These are phyloP conservation scores for Penicillium concentricum DNA, from an alignment of 2,329 filamentous ascomycete genomes.

Conservation along the genomic window DNA sequence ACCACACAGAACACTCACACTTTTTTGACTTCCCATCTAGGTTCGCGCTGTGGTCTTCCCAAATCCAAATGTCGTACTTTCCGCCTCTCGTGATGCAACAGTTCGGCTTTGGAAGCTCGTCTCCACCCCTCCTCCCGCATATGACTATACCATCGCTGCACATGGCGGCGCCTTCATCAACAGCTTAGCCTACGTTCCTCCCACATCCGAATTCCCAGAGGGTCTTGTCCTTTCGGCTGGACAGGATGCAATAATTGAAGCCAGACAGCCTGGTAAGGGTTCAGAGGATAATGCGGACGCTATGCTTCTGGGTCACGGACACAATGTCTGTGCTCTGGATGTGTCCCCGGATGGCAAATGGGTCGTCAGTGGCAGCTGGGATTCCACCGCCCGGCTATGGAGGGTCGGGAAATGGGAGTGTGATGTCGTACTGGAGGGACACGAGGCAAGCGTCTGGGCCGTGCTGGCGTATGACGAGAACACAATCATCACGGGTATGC, in stretches of 20 bases:
- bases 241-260: constrained; percentile 89
- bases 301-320: constrained; percentile 78
- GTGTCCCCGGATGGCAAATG: constrained; percentile 69
- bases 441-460: constrained; percentile 85
- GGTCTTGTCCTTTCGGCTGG: constrained; percentile 86
- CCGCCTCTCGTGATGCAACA: constrained; percentile 87
- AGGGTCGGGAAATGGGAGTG: constrained; percentile 80
- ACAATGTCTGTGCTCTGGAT: constrained; percentile 86
- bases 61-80: constrained; percentile 68
- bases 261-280: constrained; percentile 67
- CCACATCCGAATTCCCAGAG: constrained; percentile 66
- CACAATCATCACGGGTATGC: constrained; percentile 70
- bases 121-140: constrained; percentile 64
- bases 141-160: constrained; percentile 74
- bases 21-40: constrained; percentile 62
- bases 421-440: constrained; percentile 68
- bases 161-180: constrained; percentile 87
- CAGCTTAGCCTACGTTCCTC: constrained; percentile 71
- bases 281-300: constrained; percentile 78
- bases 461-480: constrained; percentile 78
- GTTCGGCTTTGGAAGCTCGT: constrained; percentile 80
- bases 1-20: constrained; percentile 47
- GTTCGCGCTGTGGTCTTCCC: constrained; percentile 85
- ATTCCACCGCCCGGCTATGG: constrained; percentile 85
- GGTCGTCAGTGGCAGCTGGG: constrained; percentile 92